Evolutionary conservation across 148 eudicot genomes (phyloP).

Genomic region (Chenopodium berlandieri): DNA sequence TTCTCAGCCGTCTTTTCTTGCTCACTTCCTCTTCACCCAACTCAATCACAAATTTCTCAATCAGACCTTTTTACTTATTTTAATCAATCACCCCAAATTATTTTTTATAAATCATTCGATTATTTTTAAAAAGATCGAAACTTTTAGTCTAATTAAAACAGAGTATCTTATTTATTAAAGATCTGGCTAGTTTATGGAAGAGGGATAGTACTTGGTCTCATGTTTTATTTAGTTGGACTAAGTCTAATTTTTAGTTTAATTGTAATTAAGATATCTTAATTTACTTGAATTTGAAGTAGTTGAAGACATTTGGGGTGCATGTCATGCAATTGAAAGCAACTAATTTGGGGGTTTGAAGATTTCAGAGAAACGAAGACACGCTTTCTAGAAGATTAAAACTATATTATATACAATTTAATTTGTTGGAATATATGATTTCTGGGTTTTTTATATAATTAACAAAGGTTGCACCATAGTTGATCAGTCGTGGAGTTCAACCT

Average conservation of each 20-base stretch:
- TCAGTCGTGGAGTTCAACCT: constrained; percentile 34
- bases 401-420: constrained; percentile 3
- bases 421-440: background rate
- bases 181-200: background rate
- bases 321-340: constrained; percentile 28
- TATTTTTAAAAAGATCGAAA: background rate
- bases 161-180: background rate
- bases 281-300: constrained; percentile 15
- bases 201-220: constrained; percentile 33
- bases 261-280: background rate
- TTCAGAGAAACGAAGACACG: constrained; percentile 22
- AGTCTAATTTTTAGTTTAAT: constrained; percentile 12
- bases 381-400: background rate
- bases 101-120: background rate
- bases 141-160: constrained; percentile 3
- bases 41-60: background rate
- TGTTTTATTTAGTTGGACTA: constrained; percentile 23
- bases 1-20: constrained; percentile 7
- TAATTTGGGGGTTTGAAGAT: constrained; percentile 4
- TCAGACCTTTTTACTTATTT: background rate
- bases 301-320: constrained; percentile 31
- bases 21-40: background rate
- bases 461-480: constrained; percentile 18
- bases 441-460: background rate
- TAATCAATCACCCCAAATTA: background rate